Conservation (phyloP, 495 filamentous ascomycete species). For the Schizothecium vesticola region DNA sequence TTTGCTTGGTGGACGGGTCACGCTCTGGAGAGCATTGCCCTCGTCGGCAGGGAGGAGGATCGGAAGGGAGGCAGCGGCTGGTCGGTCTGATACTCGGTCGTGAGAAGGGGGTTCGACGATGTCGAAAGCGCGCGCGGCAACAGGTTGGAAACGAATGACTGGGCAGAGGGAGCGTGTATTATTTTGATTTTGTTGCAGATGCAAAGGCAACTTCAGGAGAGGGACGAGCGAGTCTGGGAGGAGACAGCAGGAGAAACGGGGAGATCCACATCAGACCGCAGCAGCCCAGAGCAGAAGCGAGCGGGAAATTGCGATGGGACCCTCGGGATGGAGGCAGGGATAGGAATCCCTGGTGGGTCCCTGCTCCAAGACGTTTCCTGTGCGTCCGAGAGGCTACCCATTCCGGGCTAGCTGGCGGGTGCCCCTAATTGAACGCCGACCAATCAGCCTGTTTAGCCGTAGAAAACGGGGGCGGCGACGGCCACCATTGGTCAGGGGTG, state of each 20-base stretch:
- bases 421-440: slow-evolving; percentile 4
- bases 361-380: slow-evolving; percentile 2
- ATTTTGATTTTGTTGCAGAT: slow-evolving; percentile 26
- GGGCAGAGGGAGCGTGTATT: slow-evolving; percentile 23
- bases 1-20: slow-evolving; percentile 23
- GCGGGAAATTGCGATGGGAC: slow-evolving; percentile 32
- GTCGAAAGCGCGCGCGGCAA: slow-evolving; percentile 12
- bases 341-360: slow-evolving; percentile 16
- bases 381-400: neutral
- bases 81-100: too few species aligned
- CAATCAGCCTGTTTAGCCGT: slow-evolving; percentile 18
- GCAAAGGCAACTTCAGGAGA: slow-evolving; percentile 6
- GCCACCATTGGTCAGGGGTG: slow-evolving; percentile 14
- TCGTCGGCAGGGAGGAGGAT: slow-evolving; percentile 13
- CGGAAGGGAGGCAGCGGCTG: slow-evolving; percentile 3
- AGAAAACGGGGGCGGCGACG: slow-evolving; percentile 8
- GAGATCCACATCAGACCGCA: slow-evolving; percentile 13
- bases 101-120: too few species aligned
- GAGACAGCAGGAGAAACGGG: slow-evolving; percentile 6
- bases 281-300: slow-evolving; percentile 23
- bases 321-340: slow-evolving; percentile 19
- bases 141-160: slow-evolving; percentile 27
- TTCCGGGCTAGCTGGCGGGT: neutral
- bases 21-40: slow-evolving; percentile 23
- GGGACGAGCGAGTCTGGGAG: neutral